Evolutionary conservation across 2,329 filamentous ascomycete genomes (phyloP).

Genomic region (Colletotrichum sublineola): DNA sequence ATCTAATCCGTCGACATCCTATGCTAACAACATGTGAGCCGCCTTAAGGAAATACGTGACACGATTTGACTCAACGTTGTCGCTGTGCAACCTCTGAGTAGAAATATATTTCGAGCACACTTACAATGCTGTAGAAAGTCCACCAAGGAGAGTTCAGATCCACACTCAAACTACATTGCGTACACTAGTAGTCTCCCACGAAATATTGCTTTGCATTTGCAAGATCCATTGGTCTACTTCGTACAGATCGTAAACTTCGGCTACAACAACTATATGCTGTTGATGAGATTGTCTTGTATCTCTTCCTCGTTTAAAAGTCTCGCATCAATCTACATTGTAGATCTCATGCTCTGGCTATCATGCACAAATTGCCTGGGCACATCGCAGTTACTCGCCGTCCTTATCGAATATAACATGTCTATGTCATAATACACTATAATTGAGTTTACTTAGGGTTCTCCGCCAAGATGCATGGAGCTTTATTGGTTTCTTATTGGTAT

Average conservation of each 20-base stretch:
- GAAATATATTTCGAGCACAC: not conserved
- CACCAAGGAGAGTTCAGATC: fast-evolving
- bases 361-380: not conserved
- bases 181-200: not conserved
- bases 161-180: not conserved
- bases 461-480: not conserved
- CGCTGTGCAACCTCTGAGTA: not conserved
- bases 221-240: not conserved
- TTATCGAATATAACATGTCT: not conserved
- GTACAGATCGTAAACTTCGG: not conserved
- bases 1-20: not conserved
- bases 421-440: not conserved
- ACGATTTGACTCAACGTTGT: not conserved
- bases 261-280: not conserved
- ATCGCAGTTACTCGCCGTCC: not conserved
- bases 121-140: not conserved
- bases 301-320: not conserved
- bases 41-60: not conserved
- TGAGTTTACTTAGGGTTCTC: not conserved
- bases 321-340: not conserved
- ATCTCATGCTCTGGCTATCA: not conserved
- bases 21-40: not conserved
- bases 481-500: not conserved
- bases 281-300: not conserved
- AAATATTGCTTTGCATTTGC: not conserved